Evolutionary conservation across 2,329 filamentous ascomycete species (phyloP).

Genomic region (Uncinocarpus reesii): DNA sequence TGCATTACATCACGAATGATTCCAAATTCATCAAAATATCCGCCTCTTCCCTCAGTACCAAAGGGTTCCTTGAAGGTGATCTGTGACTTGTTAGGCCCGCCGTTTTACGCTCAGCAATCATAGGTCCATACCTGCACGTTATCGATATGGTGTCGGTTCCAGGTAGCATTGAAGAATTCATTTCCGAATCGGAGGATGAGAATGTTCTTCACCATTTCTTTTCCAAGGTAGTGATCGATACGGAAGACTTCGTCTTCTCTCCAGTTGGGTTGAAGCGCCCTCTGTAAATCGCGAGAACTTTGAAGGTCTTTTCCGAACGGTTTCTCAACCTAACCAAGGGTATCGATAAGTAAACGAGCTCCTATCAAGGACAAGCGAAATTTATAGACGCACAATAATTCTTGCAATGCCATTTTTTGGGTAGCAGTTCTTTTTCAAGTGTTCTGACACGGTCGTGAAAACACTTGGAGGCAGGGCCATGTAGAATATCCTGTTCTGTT

Average conservation of each 20-base stretch:
- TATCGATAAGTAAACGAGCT: neutral
- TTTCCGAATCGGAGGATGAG: slow-evolving; percentile 96
- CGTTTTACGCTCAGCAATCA: neutral
- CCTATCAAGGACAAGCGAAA: too few species aligned
- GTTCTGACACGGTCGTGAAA: slow-evolving; percentile 94
- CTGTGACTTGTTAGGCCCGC: slow-evolving; percentile 26
- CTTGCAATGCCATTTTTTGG: slow-evolving; percentile 80
- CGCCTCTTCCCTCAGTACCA: slow-evolving; percentile 91
- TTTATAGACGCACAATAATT: slow-evolving; percentile 62
- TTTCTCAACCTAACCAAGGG: slow-evolving; percentile 70
- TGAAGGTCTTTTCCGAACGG: slow-evolving; percentile 95
- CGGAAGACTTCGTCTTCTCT: slow-evolving; percentile 98
- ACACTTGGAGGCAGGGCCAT: slow-evolving; percentile 97
- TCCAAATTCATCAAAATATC: slow-evolving; percentile 98
- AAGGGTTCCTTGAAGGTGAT: slow-evolving; percentile 99
- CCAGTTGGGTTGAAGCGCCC: slow-evolving; percentile 93
- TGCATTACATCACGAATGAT: slow-evolving; percentile 99
- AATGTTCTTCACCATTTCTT: slow-evolving; percentile 99
- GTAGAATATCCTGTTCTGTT: slow-evolving; percentile 93
- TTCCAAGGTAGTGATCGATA: slow-evolving; percentile 98
- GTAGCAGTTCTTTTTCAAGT: slow-evolving; percentile 96
- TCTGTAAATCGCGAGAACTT: slow-evolving; percentile 89
- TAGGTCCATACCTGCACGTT: slow-evolving; percentile 61
- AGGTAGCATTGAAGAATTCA: slow-evolving; percentile 95
- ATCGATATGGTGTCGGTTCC: slow-evolving; percentile 99